Conservation (phyloP, 371 early-diverging fungal genomes). For the Synchytrium microbalum region DNA sequence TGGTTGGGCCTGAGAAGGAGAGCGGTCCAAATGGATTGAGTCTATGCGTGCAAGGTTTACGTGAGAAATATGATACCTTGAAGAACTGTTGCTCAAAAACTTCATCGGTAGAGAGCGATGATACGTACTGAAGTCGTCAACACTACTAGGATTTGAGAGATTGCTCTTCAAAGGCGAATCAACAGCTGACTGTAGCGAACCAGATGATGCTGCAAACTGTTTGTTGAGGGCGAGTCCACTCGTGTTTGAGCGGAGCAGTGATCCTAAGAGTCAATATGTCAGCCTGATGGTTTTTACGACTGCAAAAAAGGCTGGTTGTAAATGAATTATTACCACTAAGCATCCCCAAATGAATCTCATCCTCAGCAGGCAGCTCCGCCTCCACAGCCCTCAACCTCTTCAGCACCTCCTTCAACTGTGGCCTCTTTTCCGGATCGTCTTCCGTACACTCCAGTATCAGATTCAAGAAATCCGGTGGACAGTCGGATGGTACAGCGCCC, state of each 20-base stretch:
- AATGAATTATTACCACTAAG: slow-evolving; percentile 10
- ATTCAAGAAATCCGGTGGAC: slow-evolving; percentile 17
- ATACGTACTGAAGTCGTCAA: background rate
- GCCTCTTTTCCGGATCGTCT: slow-evolving; percentile 18
- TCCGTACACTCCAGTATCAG: slow-evolving; percentile 21
- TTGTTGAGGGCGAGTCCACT: background rate
- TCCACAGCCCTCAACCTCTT: slow-evolving; percentile 20
- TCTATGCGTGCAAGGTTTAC: background rate
- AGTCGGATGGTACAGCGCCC: background rate
- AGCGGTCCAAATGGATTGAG: background rate
- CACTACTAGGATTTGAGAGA: background rate
- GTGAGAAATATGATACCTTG: background rate
- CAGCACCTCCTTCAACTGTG: slow-evolving; percentile 24
- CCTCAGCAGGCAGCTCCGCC: slow-evolving; percentile 13
- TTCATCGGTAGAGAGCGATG: background rate
- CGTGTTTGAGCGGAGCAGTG: background rate
- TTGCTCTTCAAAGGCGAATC: background rate
- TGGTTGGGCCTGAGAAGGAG: background rate
- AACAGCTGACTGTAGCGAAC: background rate
- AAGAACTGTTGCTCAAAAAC: background rate
- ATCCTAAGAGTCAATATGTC: too few relatives aligned
- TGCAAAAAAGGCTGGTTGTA: background rate
- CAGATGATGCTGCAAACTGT: background rate
- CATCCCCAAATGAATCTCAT: slow-evolving; percentile 18
- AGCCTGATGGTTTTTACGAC: background rate